Conservation (phyloP, 495 filamentous ascomycete species). For the Sordaria brevicollis region DNA sequence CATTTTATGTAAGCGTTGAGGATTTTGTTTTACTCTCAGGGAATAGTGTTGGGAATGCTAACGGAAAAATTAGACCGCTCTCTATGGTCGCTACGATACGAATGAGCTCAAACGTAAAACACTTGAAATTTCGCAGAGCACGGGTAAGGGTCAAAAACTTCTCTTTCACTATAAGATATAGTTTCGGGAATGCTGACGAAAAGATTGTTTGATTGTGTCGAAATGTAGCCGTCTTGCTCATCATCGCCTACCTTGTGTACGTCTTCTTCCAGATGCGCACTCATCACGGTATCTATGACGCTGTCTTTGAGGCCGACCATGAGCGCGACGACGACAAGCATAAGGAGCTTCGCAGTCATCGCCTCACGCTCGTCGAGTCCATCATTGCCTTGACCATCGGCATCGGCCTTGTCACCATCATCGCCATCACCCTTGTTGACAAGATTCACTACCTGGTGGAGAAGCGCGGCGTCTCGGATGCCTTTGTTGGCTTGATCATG, state of each 20-base stretch:
- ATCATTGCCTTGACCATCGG: conserved; percentile 55
- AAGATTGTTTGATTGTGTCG: conserved; percentile 60
- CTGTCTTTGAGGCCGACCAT: conserved; percentile 57
- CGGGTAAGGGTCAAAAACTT: too few species aligned
- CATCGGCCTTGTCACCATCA: conserved; percentile 65
- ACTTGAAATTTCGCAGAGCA: not conserved
- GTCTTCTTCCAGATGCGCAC: conserved; percentile 73
- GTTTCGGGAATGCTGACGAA: conserved; percentile 16
- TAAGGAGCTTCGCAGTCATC: conserved; percentile 50
- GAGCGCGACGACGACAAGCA: conserved; percentile 57
- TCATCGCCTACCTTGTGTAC: conserved; percentile 70
- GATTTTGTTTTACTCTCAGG: too few species aligned
- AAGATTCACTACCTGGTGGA: conserved; percentile 67
- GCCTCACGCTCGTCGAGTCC: conserved; percentile 73
- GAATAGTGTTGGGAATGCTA: too few species aligned
- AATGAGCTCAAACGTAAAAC: not conserved
- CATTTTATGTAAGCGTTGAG: too few species aligned
- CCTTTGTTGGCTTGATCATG: conserved; percentile 69
- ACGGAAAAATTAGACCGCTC: too few species aligned
- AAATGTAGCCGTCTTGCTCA: conserved; percentile 64
- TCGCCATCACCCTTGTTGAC: conserved; percentile 71
- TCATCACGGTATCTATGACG: conserved; percentile 67
- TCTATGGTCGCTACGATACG: conserved; percentile 24
- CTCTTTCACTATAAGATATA: too few species aligned
- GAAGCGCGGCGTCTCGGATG: conserved; percentile 55